A percentile compares a stretch with the other conserved stretches of the same genome.
phyloP scores from a whole-genome alignment of 1,284 basidiomycete genomes.

The Boletus sp. region DNA sequence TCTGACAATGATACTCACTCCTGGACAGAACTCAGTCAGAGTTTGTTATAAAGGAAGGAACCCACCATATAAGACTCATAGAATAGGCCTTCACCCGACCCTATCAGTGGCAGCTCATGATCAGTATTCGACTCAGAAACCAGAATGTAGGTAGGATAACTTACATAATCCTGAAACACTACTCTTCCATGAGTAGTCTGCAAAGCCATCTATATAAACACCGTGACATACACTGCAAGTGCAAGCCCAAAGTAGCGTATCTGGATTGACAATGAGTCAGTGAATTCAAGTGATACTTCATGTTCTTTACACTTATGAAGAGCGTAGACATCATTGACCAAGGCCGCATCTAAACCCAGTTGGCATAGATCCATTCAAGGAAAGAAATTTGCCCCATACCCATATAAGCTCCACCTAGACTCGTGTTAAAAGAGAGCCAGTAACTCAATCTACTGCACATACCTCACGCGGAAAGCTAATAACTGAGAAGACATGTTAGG shows the following conservation, averaged over 20 bases:
- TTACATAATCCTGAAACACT: not conserved
- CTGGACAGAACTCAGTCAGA: constrained; percentile 5
- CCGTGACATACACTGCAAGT: not conserved
- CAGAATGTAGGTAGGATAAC: not conserved
- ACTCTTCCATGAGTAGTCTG: not conserved
- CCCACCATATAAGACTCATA: constrained; percentile 9
- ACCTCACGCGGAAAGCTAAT: not conserved
- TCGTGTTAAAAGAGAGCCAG: not conserved
- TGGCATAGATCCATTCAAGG: not conserved
- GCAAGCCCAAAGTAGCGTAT: not conserved
- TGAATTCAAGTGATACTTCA: not conserved
- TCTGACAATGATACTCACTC: constrained; percentile 3
- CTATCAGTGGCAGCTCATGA: not conserved
- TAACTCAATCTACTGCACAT: not conserved
- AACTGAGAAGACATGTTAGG: not conserved
- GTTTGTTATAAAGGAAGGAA: not conserved
- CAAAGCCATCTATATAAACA: not conserved
- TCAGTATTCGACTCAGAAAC: not conserved
- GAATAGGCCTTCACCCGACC: not conserved
- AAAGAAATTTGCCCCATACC: not conserved
- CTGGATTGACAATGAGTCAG: not conserved
- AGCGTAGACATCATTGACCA: not conserved
- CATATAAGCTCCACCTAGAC: not conserved
- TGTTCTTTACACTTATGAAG: not conserved
- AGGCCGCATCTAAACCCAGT: not conserved